phyloP scores from a whole-genome alignment of 1,284 basidiomycete genomes.

The Tremellales sp. region DNA sequence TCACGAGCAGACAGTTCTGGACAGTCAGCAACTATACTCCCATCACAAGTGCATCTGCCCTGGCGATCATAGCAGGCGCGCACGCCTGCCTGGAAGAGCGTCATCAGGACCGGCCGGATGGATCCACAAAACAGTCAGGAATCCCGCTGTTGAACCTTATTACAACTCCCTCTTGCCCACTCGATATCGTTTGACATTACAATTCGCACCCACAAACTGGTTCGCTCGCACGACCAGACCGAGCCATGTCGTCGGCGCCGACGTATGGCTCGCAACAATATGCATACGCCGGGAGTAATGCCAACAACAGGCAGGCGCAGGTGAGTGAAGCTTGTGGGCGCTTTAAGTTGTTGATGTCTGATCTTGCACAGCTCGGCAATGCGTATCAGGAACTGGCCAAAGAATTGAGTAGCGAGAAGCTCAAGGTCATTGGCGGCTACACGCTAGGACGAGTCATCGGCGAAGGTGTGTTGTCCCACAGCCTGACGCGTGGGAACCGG shows the following conservation, averaged over 20 bases:
- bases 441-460: slow-evolving; percentile 93
- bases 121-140: too few relatives aligned
- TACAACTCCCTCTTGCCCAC: not conserved
- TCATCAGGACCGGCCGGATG: too few relatives aligned
- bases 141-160: not conserved
- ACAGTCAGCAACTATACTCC: too few relatives aligned
- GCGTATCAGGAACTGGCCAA: slow-evolving; percentile 96
- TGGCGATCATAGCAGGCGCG: too few relatives aligned
- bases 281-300: slow-evolving; percentile 12
- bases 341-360: not conserved
- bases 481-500: too few relatives aligned
- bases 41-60: too few relatives aligned
- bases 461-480: slow-evolving; percentile 63
- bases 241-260: slow-evolving; percentile 1
- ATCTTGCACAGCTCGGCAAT: slow-evolving; percentile 65
- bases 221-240: not conserved
- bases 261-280: slow-evolving; percentile 11
- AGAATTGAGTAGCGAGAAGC: slow-evolving; percentile 81
- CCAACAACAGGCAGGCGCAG: slow-evolving; percentile 38
- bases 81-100: too few relatives aligned
- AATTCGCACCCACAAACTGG: not conserved
- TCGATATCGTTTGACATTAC: not conserved
- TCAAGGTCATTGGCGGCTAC: slow-evolving; percentile 91
- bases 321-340: slow-evolving; percentile 10
- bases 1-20: too few relatives aligned